Evolutionary conservation across 352 stramenopile genomes (phyloP).

Genomic region (Pythium scleroteichum): DNA sequence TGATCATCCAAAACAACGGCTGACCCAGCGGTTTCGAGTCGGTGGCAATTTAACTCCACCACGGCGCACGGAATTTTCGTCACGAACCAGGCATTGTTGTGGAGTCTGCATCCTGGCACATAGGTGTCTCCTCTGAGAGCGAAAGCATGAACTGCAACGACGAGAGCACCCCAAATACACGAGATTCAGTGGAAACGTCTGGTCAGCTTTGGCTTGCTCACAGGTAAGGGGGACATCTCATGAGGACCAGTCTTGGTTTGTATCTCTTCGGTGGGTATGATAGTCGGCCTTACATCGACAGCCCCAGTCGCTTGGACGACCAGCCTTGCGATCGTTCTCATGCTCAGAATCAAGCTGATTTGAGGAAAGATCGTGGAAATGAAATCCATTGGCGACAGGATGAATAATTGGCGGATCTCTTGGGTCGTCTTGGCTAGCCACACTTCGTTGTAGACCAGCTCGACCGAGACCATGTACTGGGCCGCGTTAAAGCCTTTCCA

Average conservation of each 20-base stretch:
- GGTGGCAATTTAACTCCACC: constrained; percentile 10
- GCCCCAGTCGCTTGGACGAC: neutral
- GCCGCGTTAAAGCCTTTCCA: neutral
- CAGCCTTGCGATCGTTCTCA: constrained; percentile 5
- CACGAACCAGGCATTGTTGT: constrained; percentile 11
- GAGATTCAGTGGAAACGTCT: constrained; percentile 1
- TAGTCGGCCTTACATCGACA: neutral
- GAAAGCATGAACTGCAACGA: constrained; percentile 2
- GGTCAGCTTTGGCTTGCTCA: neutral
- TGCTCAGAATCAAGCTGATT: constrained; percentile 10
- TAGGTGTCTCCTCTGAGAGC: neutral
- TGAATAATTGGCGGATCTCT: constrained; percentile 17
- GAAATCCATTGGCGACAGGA: constrained; percentile 9
- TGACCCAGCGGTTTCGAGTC: neutral
- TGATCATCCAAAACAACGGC: neutral
- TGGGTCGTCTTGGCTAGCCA: constrained; percentile 17
- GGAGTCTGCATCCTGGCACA: constrained; percentile 6
- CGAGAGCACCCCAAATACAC: constrained; percentile 1
- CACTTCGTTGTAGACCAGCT: constrained; percentile 10
- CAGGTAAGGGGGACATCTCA: neutral
- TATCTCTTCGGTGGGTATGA: neutral
- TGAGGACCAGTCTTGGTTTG: too few relatives aligned
- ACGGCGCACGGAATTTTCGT: constrained; percentile 6
- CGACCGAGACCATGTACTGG: neutral
- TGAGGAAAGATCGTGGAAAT: constrained; percentile 15